These are phyloP conservation scores for Pseudofabraea citricarpa DNA, from an alignment of 2,329 filamentous ascomycete species.

Conservation along the genomic window DNA sequence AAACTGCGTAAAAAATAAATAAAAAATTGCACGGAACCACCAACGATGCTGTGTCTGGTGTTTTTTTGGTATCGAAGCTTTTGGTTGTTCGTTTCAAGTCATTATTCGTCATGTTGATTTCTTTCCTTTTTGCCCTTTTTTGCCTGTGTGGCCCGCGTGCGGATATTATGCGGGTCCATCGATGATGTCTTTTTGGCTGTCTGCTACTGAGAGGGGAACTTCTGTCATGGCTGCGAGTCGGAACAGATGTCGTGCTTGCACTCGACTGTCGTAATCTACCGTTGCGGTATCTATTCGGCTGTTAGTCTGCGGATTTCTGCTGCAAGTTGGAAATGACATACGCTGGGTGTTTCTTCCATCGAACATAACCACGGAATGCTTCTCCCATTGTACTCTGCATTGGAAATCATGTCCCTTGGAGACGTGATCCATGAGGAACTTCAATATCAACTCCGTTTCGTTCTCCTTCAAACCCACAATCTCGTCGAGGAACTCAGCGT, in stretches of 20 bases:
- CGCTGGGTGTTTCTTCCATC: constrained; percentile 42
- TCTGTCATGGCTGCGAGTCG: constrained; percentile 43
- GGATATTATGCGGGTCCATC: constrained; percentile 13
- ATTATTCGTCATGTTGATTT: too few species aligned
- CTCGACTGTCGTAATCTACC: constrained; percentile 42
- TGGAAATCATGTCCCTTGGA: constrained; percentile 66
- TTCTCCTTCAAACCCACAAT: constrained; percentile 65
- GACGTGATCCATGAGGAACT: constrained; percentile 63
- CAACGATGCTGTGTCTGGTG: too few species aligned
- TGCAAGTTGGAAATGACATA: constrained; percentile 24
- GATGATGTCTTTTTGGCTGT: constrained; percentile 9
- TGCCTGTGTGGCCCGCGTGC: too few species aligned
- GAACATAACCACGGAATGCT: constrained; percentile 45
- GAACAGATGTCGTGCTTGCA: constrained; percentile 43
- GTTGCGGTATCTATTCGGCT: constrained; percentile 38
- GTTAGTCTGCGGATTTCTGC: neutral
- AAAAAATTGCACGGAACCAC: too few species aligned
- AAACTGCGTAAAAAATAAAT: too few species aligned
- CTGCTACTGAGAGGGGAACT: constrained; percentile 39
- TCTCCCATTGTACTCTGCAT: constrained; percentile 62
- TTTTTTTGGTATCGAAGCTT: too few species aligned
- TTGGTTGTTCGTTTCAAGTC: too few species aligned
- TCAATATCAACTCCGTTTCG: constrained; percentile 62
- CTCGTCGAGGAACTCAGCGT: constrained; percentile 59
- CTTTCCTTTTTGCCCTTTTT: too few species aligned